Conservation (phyloP, 176 grass and related monocot genomes). For the Bromus sterilis region DNA sequence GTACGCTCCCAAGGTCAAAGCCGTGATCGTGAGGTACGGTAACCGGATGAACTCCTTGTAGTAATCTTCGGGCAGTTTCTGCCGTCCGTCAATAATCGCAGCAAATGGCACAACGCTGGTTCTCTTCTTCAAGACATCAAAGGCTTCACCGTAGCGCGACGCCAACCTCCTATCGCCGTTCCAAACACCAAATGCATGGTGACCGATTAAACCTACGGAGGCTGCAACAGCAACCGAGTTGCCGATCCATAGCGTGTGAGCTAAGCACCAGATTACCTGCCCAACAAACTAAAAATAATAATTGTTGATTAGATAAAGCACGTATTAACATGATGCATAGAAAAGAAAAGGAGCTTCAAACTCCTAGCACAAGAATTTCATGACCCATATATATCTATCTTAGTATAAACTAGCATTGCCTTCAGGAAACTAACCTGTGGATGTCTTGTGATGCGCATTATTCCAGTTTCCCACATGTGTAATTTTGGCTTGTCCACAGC, state of each 20-base stretch:
- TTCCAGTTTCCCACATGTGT: conserved; percentile 97
- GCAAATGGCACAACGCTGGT: conserved; percentile 83
- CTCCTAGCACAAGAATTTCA: background rate
- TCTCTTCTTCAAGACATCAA: conserved; percentile 70
- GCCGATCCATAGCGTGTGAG: conserved; percentile 91
- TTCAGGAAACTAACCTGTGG: conserved; percentile 61
- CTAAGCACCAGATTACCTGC: conserved; percentile 96
- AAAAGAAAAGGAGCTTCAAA: background rate
- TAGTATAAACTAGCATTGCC: background rate
- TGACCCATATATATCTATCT: background rate
- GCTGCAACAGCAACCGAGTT: conserved; percentile 68
- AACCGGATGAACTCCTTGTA: conserved; percentile 88
- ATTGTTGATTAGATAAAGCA: background rate
- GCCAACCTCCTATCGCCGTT: conserved; percentile 76
- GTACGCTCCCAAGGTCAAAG: conserved; percentile 76
- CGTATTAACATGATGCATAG: background rate
- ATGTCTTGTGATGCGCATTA: conserved; percentile 95
- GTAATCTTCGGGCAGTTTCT: conserved; percentile 71
- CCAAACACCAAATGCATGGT: conserved; percentile 94
- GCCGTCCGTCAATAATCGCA: conserved; percentile 75
- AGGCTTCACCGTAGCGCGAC: conserved; percentile 57
- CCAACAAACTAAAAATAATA: conserved; percentile 60
- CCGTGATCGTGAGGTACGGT: conserved; percentile 70
- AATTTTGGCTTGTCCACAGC: conserved; percentile 94
- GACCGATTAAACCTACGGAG: conserved; percentile 65